Base-by-base conservation (phyloP, 495 filamentous ascomycete species). In the Aspergillus sclerotiicarbonarius region DNA sequence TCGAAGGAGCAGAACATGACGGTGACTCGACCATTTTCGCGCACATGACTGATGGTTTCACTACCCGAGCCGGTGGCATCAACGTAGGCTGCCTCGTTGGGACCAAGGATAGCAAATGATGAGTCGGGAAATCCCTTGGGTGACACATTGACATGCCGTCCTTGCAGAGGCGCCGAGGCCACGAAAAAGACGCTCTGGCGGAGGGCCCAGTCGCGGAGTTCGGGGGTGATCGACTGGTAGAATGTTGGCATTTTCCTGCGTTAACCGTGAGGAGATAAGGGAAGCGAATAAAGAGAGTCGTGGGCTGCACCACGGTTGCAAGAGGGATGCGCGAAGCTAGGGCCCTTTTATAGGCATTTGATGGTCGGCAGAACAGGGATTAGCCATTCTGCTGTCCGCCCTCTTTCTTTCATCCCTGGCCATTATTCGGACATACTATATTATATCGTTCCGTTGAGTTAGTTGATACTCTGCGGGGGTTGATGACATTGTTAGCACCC, bases 1-100 rank as follows among this genome's bases (percentile, higher is more conserved):
- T 82, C 81, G 64, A 91, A 92, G 5, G 82, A 81, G 61, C 82
- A 87, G 72, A 90, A 90, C 74, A 89, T 81, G 57, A 90, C 66
- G 0, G 89, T 90, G 25, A 89, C 78, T 12, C 89, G 78, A 18
- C 86, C 87, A 65, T 91, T 91, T 61, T 92, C 89, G 57, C 89
- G 84, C 6, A 90, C 64, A 62, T 91, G 89, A 3, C 78, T 72
- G 46, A 92, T 84, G 0, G 88, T 92, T 68, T 92, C 89, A 53
- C 68, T 77, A 3, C 89, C 89, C 25, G 82, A 86, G 7, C 89
- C 89, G 0, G 84, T 89, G 46, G 83, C 75, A 57, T 92, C 89
- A 39, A 92, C 60, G 61, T 90, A 92, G 62, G 84, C 88, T 41
- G 83, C 86, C 7, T 76, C 76, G 51, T 80, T 84, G 15, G 76